Base-by-base conservation (phyloP, 257 asterid genomes). In the Voacanga thouarsii region DNA sequence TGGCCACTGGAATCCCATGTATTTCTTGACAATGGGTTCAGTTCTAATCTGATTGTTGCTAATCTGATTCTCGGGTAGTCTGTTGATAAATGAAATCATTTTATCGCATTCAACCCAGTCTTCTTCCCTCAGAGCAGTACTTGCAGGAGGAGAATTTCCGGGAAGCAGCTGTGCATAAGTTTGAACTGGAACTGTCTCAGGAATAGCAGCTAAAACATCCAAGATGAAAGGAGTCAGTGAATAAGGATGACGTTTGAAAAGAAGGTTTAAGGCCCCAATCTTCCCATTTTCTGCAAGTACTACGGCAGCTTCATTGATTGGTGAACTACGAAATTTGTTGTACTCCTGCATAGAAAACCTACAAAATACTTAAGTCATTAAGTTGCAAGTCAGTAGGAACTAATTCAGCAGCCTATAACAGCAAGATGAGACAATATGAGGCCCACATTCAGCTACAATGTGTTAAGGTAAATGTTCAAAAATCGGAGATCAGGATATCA, bases 31-130 rank as follows among this genome's bases (percentile, higher is more conserved):
- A 72, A 94, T 83, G 76, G 91, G 94, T 82, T 96, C 99, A 70
- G 99, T 96, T 85, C 92, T 84, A 72, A 83, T 84, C 60, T 84
- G 96, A 83, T 78, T 71, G 50, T 78, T 74, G 84, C 80, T 81
- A 86, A 80, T 88, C 69, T 86, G 79, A 81, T 83, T 79, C 78
- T 80, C 85, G 53, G 86, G 85, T 76, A 79, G 78, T 24, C 76
- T 84, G 72, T 86, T 84, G 79, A 90, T 78, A 82, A 89, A 84
- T 69, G 80, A 83, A 83, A 82, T 87, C 92, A 84, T 92, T 79
- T 82, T 86, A 76, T 88, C 92, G 84, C 96, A 89, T 84, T 96
- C 99, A 72, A 92, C 97, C 99, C 99, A 96, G 84, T 96, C 99
- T 79, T 88, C 96, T 82, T 90, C 91, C 84, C 98, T 87, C 84